Percentiles rank a stretch among this genome's conserved stretches.
Evolutionary conservation across 495 filamentous ascomycete species (phyloP).

Genomic region (Talaromyces proteolyticus): DNA sequence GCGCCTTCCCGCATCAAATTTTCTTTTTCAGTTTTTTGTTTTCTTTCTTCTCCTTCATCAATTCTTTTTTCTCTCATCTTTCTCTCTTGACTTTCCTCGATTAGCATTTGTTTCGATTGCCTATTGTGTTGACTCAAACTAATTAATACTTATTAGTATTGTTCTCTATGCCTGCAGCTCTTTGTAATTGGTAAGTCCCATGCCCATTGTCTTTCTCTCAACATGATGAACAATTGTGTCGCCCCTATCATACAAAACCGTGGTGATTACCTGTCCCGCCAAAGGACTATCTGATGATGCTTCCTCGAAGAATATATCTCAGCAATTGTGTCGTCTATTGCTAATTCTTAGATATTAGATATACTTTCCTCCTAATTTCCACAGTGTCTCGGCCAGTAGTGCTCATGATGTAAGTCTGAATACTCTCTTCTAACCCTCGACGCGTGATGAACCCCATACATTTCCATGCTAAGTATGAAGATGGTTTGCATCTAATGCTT

Average conservation of each 20-base stretch:
- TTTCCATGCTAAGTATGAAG: slow-evolving; percentile 94
- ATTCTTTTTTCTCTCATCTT: slow-evolving; percentile 11
- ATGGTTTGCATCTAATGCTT: slow-evolving; percentile 59
- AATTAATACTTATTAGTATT: too few relatives aligned
- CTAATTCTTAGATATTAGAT: not conserved
- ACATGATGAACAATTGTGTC: slow-evolving; percentile 85
- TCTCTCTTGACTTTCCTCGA: slow-evolving; percentile 6
- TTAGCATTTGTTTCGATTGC: too few relatives aligned
- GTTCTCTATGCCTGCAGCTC: slow-evolving; percentile 4
- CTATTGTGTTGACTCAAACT: slow-evolving; percentile 17
- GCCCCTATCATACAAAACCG: slow-evolving; percentile 81
- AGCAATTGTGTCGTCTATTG: not conserved
- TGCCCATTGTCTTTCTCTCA: slow-evolving; percentile 16
- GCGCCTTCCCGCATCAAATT: slow-evolving; percentile 5
- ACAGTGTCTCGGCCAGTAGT: not conserved
- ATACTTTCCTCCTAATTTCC: not conserved
- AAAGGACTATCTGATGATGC: slow-evolving; percentile 76
- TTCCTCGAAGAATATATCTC: slow-evolving; percentile 2
- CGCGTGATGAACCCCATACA: slow-evolving; percentile 63
- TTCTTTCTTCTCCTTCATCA: slow-evolving; percentile 17
- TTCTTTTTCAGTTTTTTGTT: slow-evolving; percentile 21
- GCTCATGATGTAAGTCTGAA: not conserved
- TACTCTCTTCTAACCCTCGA: not conserved
- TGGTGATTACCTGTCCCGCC: slow-evolving; percentile 92
- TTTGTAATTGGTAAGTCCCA: slow-evolving; percentile 29